These are phyloP conservation scores for Erythrophleum ivorense DNA, from an alignment of 331 rosid species.

Conservation along the genomic window DNA sequence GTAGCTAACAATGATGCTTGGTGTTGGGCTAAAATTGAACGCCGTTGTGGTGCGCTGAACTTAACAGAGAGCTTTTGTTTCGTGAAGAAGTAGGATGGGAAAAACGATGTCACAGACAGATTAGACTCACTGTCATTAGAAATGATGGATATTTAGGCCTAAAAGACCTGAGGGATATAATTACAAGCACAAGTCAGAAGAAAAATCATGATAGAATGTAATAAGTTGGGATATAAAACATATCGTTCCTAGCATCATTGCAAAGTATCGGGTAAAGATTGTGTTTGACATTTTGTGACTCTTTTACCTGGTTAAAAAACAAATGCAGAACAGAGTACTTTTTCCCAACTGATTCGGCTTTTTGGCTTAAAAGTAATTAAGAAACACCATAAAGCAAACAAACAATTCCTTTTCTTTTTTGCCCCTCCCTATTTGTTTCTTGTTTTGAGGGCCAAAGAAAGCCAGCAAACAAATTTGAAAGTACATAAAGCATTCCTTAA, in stretches of 20 bases:
- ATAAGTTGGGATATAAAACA: conserved; percentile 36
- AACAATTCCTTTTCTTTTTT: neutral
- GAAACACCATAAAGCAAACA: conserved; percentile 43
- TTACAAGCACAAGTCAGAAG: conserved; percentile 38
- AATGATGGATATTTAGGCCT: conserved; percentile 47
- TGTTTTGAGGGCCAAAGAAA: conserved; percentile 37
- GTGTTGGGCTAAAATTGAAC: conserved; percentile 39
- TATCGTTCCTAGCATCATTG: conserved; percentile 40
- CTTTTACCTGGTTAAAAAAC: conserved; percentile 26
- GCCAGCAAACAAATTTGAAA: conserved; percentile 42
- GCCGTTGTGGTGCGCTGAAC: conserved; percentile 43
- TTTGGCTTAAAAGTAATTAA: conserved; percentile 45
- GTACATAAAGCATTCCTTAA: conserved; percentile 53
- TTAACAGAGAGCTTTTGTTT: conserved; percentile 34
- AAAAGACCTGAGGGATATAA: conserved; percentile 32
- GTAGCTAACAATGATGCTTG: conserved; percentile 44
- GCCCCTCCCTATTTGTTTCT: conserved; percentile 8
- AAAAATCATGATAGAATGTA: conserved; percentile 37
- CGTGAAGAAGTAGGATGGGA: conserved; percentile 35
- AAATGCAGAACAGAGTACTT: conserved; percentile 10
- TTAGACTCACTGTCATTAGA: conserved; percentile 49
- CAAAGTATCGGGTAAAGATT: conserved; percentile 42
- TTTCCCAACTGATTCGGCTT: conserved; percentile 42
- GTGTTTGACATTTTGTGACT: conserved; percentile 51
- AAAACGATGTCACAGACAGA: conserved; percentile 37